Conservation (phyloP, 1,284 basidiomycete species). For the Coniophora puteana region DNA sequence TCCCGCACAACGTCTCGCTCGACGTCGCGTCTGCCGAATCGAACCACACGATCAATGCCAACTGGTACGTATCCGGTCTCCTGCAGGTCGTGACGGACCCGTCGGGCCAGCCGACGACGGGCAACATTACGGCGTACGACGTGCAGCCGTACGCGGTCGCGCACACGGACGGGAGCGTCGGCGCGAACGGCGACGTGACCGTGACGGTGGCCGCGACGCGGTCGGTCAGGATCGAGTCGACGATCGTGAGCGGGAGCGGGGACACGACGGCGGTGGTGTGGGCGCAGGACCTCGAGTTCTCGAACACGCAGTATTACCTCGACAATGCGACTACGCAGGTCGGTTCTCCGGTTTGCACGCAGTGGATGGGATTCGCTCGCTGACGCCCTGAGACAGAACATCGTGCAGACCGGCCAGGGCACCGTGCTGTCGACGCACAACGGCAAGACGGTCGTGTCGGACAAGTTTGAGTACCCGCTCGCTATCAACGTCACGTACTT, state of each 20-base stretch:
- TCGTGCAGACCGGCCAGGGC: constrained; percentile 60
- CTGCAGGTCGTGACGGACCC: constrained; percentile 68
- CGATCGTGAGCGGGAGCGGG: constrained; percentile 47
- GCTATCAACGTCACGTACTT: constrained; percentile 54
- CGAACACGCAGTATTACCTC: constrained; percentile 48
- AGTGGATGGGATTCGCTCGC: no score
- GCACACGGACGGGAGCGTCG: constrained; percentile 40
- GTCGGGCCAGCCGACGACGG: constrained; percentile 60
- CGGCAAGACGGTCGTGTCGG: constrained; percentile 45
- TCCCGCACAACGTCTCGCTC: constrained; percentile 64
- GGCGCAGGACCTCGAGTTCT: constrained; percentile 40
- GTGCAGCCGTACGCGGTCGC: constrained; percentile 54
- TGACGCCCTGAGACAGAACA: constrained; percentile 36
- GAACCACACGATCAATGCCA: constrained; percentile 61
- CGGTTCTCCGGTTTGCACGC: constrained; percentile 11
- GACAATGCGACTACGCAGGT: constrained; percentile 39
- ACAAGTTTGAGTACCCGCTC: constrained; percentile 64
- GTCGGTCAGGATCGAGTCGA: constrained; percentile 42
- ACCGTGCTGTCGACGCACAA: constrained; percentile 58
- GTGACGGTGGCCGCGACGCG: constrained; percentile 45
- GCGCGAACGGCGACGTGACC: constrained; percentile 39
- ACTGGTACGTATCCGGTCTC: constrained; percentile 76
- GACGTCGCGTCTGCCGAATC: constrained; percentile 71
- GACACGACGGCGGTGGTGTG: constrained; percentile 41
- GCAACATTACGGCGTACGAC: constrained; percentile 56